Evolutionary conservation across 2,329 filamentous ascomycete genomes (phyloP), one percentile per base, ranked within the genome.

Genomic region (Geosmithia putterillii): DNA sequence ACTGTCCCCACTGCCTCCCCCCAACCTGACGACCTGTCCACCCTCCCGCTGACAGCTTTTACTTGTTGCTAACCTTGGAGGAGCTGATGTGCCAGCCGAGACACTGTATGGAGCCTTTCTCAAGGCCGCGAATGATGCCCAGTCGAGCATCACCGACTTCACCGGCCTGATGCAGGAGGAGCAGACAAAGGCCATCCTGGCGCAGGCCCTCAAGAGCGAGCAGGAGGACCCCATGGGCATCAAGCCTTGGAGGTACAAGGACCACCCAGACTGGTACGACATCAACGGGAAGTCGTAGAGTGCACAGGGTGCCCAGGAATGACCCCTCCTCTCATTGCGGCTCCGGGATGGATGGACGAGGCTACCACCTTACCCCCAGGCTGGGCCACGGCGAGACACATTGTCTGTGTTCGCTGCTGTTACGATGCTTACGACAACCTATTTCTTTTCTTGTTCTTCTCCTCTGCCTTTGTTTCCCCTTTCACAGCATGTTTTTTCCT

Each of bases 191-290:
- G 67, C 67, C 42, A 62, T 76, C 10, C 61, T 81, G 43, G 65
- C 71, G 10, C 66, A 72, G 45, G 74, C 70, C 2, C 64, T 58
- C 36, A 66, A 70, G 51, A 79, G 76, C 50, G 68, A 68, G 17
- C 61, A 69, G 43, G 66, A 71, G 35, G 71, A 78, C 38, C 71
- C 74, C 0, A 64, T 67, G 42, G 73, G 69, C 4, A 79, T 81
- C 48, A 73, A 68, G 50, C 68, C 71, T 2, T 81, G 78, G 78
- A 67, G 65, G 40, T 67, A 74, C 18, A 69, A 64, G 44, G 73
- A 81, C 32, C 66, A 81, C 44, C 74, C 78, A 2, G 66, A 76
- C 47, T 82, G 77, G 76, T 67, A 72, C 46, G 58, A 50, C 17
- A 39, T 62, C 17, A 51, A 50, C 22, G 38, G 39, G 40, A 53